Conservation (phyloP, 495 filamentous ascomycete genomes). For the Lophiostoma macrostomum region DNA sequence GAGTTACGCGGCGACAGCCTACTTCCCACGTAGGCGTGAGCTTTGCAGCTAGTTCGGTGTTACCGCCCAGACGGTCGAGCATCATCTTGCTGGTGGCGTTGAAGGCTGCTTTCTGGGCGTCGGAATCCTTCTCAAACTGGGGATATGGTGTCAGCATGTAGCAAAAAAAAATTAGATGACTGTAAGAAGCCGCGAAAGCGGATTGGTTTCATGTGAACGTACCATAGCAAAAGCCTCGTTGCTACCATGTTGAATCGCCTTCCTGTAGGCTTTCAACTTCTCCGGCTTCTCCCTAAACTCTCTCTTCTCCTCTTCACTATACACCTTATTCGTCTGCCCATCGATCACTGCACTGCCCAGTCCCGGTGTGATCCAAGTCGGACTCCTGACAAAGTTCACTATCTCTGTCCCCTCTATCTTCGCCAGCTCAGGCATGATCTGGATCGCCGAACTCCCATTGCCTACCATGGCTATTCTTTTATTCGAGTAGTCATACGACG, state of each 20-base stretch:
- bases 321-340: slow-evolving; percentile 6
- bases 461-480: slow-evolving; percentile 23
- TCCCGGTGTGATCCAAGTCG: slow-evolving; percentile 8
- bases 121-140: slow-evolving; percentile 3
- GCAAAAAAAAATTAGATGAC: too few species aligned
- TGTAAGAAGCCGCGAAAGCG: too few species aligned
- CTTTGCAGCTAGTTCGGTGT: slow-evolving; percentile 2
- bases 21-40: neutral
- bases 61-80: slow-evolving; percentile 2
- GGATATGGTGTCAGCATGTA: neutral
- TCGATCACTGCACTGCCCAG: slow-evolving; percentile 15
- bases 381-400: slow-evolving; percentile 1
- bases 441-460: slow-evolving; percentile 22
- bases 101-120: slow-evolving; percentile 5
- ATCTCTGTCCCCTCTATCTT: slow-evolving; percentile 10
- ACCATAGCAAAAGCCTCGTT: slow-evolving; percentile 17
- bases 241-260: slow-evolving; percentile 9
- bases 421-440: slow-evolving; percentile 20
- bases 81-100: slow-evolving; percentile 3
- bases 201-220: too few species aligned
- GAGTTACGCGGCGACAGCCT: neutral
- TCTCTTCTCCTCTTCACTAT: slow-evolving; percentile 10
- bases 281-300: slow-evolving; percentile 7
- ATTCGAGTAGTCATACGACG: neutral
- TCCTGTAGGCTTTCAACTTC: slow-evolving; percentile 2